Evolutionary conservation across 768 basidiomycete genomes (phyloP), one percentile per base, ranked within the genome.

Genomic region (Mycena leptocephala): DNA sequence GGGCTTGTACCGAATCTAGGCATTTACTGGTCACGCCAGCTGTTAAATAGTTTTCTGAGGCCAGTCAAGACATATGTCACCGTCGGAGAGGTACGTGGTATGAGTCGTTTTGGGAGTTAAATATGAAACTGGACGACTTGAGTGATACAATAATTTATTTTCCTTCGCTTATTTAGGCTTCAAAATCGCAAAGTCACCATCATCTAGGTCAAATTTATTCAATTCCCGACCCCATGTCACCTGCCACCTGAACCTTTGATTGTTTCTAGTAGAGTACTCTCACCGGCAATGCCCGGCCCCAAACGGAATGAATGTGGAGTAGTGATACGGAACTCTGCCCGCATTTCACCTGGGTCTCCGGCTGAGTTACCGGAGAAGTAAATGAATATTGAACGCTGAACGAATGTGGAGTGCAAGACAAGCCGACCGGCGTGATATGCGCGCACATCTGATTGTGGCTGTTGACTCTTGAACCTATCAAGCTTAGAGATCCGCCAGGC

Each of bases 281-380:
- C 32, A 32, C 59, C 35, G 33, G 22, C 39, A 22, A 43, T 41
- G 61, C 61, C 61, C 41, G 11, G 3, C 39, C 61, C 37, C 61
- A 63, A 63, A 41, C 41, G 3, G 61, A 63, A 39, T 63, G 32
- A 59, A 59, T 59, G 58, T 67, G 18, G 48, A 67, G 65, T 67
- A 67, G 51, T 67, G 65, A 65, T 48, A 65, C 63, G 63, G 63
- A 55, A 51, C 65, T 67, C 51, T 67, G 3, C 10, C 46, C 33
- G 51, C 65, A 67, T 67, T 67, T 33, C 51, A 67, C 51, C 65
- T 67, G 51, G 51, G 65, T 8, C 65, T 33, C 51, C 37, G 48
- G 43, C 33, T 55, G 51, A 67, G 51, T 53, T 55, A 67, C 65
- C 65, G n/a, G 64, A 66, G 64, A 48, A 48, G 22, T 51, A 32